These are phyloP conservation scores for Fusarium nanum DNA, from an alignment of 2,329 filamentous ascomycete genomes.

Conservation along the genomic window DNA sequence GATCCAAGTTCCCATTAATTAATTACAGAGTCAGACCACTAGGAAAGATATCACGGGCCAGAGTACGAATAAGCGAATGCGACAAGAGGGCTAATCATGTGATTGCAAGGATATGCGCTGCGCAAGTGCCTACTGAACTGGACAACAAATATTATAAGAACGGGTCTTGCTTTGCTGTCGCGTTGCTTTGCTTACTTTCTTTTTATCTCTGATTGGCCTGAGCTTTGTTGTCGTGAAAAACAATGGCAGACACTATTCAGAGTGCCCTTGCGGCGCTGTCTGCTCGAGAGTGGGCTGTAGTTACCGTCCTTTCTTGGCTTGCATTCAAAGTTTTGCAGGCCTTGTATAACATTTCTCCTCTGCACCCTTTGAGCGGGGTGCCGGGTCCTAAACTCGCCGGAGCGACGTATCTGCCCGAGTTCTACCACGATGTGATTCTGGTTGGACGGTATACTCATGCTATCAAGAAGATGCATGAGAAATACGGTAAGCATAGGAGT, in stretches of 20 bases:
- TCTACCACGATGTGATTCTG: slow-evolving; percentile 24
- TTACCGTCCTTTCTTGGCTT: not conserved
- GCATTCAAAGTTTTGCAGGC: not conserved
- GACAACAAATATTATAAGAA: not conserved
- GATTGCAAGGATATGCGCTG: not conserved
- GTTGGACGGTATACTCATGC: slow-evolving; percentile 24
- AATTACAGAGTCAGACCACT: not conserved
- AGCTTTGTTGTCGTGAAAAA: not conserved
- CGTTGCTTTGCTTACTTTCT: not conserved
- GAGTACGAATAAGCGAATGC: not conserved
- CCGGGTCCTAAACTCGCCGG: slow-evolving; percentile 19
- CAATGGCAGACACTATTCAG: slow-evolving; percentile 2
- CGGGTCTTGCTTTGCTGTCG: not conserved
- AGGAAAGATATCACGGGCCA: not conserved
- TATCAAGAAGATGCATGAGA: slow-evolving; percentile 20
- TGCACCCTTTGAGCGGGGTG: slow-evolving; percentile 18
- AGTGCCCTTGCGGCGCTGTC: not conserved
- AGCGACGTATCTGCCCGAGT: slow-evolving; percentile 25
- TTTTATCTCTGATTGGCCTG: not conserved
- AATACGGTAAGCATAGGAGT: not conserved
- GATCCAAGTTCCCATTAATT: not conserved
- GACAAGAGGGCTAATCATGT: not conserved
- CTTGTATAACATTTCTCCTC: slow-evolving; percentile 19
- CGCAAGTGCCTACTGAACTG: not conserved
- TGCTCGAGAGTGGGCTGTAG: not conserved